These are phyloP conservation scores for Chenopodium formosanum DNA, from an alignment of 148 eudicot genomes.

Conservation along the genomic window DNA sequence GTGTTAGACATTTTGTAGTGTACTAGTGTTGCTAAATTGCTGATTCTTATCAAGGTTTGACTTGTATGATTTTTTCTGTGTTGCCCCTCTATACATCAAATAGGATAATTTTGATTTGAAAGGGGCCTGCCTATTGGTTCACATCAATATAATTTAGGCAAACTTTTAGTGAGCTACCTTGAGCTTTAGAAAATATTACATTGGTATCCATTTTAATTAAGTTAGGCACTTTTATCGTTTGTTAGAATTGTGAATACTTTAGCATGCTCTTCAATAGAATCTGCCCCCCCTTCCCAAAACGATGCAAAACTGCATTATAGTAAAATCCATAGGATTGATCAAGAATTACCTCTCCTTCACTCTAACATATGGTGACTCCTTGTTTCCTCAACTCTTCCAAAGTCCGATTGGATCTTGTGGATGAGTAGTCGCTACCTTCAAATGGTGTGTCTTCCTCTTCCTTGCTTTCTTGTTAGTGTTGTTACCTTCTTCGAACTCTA, in stretches of 20 bases:
- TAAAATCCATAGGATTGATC: too few species aligned
- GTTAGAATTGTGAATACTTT: neutral
- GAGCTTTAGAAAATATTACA: neutral
- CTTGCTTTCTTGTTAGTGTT: too few species aligned
- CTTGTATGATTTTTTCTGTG: neutral
- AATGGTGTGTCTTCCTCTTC: neutral
- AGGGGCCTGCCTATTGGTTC: neutral
- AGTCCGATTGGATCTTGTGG: neutral
- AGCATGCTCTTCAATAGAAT: neutral
- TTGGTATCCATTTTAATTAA: too few species aligned
- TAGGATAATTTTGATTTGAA: neutral
- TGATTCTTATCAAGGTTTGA: neutral
- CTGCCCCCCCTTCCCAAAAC: too few species aligned
- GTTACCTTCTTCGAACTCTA: too few species aligned
- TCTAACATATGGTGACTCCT: neutral
- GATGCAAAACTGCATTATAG: neutral
- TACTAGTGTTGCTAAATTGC: neutral
- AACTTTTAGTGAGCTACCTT: neutral
- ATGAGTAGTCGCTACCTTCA: neutral
- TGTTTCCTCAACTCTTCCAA: neutral
- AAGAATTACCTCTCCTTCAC: neutral
- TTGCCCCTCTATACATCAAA: neutral
- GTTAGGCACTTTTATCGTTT: neutral
- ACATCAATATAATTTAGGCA: neutral
- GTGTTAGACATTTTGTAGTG: neutral